phyloP scores from a whole-genome alignment of 306 rosid genomes.

The Pachyrhizus erosus region DNA sequence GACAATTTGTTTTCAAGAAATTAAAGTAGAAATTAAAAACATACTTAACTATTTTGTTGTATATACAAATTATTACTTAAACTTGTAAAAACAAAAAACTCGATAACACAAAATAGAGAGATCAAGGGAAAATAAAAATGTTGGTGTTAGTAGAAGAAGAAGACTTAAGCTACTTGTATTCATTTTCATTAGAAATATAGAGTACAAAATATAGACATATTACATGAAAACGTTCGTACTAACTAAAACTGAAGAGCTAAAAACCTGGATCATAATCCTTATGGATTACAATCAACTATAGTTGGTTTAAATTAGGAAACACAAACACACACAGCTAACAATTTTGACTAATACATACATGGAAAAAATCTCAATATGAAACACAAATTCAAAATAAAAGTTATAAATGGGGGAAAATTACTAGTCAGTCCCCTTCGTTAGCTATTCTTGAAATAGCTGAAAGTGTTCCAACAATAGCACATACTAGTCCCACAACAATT shows the following conservation, averaged over 20 bases:
- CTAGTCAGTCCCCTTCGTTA: conserved; percentile 22
- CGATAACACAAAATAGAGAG: background rate
- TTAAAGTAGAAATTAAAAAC: too few species aligned
- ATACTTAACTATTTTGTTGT: too few species aligned
- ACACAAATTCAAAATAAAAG: background rate
- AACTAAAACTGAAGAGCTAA: background rate
- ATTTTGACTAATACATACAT: background rate
- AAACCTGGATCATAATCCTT: background rate
- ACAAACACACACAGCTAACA: background rate
- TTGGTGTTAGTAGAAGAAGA: background rate
- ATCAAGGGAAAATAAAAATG: background rate
- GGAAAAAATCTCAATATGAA: background rate
- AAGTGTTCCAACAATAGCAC: conserved; percentile 53
- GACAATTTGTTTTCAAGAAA: too few species aligned
- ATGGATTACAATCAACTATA: background rate
- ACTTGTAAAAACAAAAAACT: background rate
- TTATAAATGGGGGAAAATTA: background rate
- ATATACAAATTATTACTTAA: too few species aligned
- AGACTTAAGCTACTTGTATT: background rate
- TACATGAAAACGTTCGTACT: background rate
- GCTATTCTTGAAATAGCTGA: conserved; percentile 54
- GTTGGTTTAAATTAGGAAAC: background rate
- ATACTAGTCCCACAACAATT: conserved; percentile 46
- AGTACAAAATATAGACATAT: background rate
- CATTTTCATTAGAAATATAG: background rate